Conservation (phyloP, 169 alveolate species). For the Eimeria sp. region DNA sequence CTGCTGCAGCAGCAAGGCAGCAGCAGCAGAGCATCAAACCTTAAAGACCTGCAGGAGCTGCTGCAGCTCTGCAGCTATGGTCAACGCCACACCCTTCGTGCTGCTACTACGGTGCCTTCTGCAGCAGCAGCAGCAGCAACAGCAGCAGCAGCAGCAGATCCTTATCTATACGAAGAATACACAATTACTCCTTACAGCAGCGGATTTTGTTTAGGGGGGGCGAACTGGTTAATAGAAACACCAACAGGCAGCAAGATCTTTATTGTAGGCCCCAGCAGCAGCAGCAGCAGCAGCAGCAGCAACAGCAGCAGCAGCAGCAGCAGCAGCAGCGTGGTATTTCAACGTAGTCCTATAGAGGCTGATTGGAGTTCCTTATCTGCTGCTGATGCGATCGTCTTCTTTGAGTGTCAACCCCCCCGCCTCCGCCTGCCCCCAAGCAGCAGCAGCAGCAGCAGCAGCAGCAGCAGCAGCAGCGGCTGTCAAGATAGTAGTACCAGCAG, state of each 20-base stretch:
- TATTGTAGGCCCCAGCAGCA: conserved; percentile 74
- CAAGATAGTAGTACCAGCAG: background rate
- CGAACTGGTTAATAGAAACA: conserved; percentile 59
- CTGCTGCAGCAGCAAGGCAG: conserved; percentile 64
- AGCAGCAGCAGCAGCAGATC: conserved; percentile 67
- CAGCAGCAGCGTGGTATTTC: conserved; percentile 33
- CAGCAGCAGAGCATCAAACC: conserved; percentile 7
- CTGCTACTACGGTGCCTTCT: background rate
- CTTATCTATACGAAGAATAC: background rate
- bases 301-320: conserved; percentile 68
- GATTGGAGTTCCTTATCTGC: conserved; percentile 25
- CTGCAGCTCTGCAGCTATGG: conserved; percentile 50
- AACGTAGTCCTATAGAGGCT: conserved; percentile 36
- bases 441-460: conserved; percentile 43
- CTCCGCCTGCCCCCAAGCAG: background rate
- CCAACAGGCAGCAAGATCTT: conserved; percentile 35
- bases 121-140: conserved; percentile 40
- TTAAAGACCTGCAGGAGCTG: conserved; percentile 8
- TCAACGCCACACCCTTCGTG: conserved; percentile 22
- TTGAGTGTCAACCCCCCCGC: conserved; percentile 27
- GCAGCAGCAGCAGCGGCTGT: conserved; percentile 10
- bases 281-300: conserved; percentile 63
- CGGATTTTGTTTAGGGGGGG: conserved; percentile 78
- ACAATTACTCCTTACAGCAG: conserved; percentile 58
- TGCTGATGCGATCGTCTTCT: conserved; percentile 31